Evolutionary conservation across 2,329 filamentous ascomycete species (phyloP).

Genomic region (Exophiala alcalophila): DNA sequence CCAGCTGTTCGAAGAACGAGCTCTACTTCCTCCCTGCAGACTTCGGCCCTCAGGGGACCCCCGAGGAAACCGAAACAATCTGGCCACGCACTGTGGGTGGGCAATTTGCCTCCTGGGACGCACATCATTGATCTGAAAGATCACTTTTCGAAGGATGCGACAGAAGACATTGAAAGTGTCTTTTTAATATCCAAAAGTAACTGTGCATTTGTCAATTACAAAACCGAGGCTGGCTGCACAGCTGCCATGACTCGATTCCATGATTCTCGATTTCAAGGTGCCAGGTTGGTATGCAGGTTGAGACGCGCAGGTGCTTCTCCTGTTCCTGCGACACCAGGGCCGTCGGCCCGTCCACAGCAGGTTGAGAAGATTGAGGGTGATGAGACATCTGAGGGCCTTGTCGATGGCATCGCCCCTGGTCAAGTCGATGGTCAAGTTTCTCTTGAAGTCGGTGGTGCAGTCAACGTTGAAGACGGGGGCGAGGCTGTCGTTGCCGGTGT

Average conservation of each 20-base stretch:
- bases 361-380: constrained; percentile 23
- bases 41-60: constrained; percentile 56
- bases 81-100: constrained; percentile 93
- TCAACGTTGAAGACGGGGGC: too few relatives aligned
- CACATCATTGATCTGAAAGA: constrained; percentile 81
- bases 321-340: constrained; percentile 40
- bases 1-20: constrained; percentile 24
- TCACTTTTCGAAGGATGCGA: constrained; percentile 78
- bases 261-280: constrained; percentile 83
- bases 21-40: constrained; percentile 30
- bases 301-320: constrained; percentile 55
- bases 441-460: too few relatives aligned
- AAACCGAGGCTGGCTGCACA: constrained; percentile 70
- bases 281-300: constrained; percentile 79
- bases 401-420: too few relatives aligned
- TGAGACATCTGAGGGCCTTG: constrained; percentile 4
- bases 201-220: constrained; percentile 95
- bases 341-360: constrained; percentile 48
- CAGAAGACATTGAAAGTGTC: constrained; percentile 74
- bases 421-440: too few relatives aligned
- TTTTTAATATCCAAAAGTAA: constrained; percentile 97
- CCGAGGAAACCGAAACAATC: constrained; percentile 65
- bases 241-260: constrained; percentile 80
- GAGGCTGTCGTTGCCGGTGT: constrained; percentile 8
- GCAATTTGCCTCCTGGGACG: constrained; percentile 82